phyloP scores from a whole-genome alignment of 2,329 filamentous ascomycete species.

The Alternaria triticina region DNA sequence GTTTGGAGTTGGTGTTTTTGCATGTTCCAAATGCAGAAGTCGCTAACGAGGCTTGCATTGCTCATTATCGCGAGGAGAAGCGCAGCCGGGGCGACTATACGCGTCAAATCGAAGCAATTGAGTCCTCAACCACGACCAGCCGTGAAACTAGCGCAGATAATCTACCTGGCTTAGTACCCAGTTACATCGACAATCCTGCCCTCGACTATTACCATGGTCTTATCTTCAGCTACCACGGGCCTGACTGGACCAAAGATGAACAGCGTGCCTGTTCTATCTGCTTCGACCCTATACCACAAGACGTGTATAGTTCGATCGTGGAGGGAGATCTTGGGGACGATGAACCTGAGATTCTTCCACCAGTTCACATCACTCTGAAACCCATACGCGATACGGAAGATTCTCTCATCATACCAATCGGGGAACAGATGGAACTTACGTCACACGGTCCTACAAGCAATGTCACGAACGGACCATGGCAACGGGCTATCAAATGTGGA shows the following conservation, averaged over 20 bases:
- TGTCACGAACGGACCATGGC: no score
- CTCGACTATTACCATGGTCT: conserved; percentile 6
- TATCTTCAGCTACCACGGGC: background rate
- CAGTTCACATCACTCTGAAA: background rate
- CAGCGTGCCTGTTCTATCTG: background rate
- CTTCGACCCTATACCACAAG: background rate
- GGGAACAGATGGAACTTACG: no score
- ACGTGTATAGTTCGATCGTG: background rate
- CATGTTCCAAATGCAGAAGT: conserved; percentile 1
- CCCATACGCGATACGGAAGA: background rate
- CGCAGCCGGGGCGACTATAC: conserved; percentile 10
- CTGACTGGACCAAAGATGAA: background rate
- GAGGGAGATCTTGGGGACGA: background rate
- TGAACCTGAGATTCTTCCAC: background rate
- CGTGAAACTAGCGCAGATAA: no score
- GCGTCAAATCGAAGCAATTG: conserved; percentile 10
- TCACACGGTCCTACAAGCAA: no score
- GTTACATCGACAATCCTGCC: conserved; percentile 8
- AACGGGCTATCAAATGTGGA: no score
- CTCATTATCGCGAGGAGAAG: conserved; percentile 15
- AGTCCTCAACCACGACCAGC: background rate
- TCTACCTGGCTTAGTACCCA: conserved; percentile 2
- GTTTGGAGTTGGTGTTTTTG: conserved; percentile 10
- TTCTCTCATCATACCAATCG: no score
- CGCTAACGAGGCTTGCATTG: conserved; percentile 5